Evolutionary conservation across 306 rosid genomes (phyloP).

Genomic region (Citrullus mucosospermus): DNA sequence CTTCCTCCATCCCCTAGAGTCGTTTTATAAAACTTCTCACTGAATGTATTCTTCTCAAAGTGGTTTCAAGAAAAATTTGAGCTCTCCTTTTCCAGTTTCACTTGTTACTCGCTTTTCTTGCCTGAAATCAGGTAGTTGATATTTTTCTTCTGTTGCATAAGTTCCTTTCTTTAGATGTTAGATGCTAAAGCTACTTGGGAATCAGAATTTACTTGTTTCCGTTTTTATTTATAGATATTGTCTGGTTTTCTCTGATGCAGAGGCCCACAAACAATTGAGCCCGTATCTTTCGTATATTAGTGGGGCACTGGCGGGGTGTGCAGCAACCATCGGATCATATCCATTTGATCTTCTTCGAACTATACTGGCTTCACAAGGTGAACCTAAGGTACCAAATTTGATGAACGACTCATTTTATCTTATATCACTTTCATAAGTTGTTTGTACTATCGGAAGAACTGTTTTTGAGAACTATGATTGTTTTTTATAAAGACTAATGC

Average conservation of each 20-base stretch:
- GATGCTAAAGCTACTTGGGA: background rate
- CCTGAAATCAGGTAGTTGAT: background rate
- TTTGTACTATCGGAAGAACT: background rate
- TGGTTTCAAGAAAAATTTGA: background rate
- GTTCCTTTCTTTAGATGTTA: background rate
- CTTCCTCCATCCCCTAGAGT: background rate
- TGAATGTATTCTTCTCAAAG: background rate
- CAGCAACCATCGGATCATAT: conserved; percentile 89
- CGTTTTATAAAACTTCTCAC: background rate
- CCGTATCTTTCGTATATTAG: conserved; percentile 83
- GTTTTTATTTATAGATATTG: background rate
- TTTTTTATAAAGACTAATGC: background rate
- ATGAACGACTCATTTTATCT: background rate
- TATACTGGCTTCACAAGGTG: conserved; percentile 94
- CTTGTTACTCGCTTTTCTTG: background rate
- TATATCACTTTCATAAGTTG: background rate
- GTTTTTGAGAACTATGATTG: background rate
- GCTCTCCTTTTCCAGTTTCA: background rate
- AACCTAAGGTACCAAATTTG: conserved; percentile 60
- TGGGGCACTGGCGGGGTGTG: conserved; percentile 88
- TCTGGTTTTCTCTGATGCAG: conserved; percentile 33
- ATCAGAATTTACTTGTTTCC: background rate
- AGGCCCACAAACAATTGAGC: conserved; percentile 61
- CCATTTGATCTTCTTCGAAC: conserved; percentile 95
- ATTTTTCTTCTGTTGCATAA: background rate